Evolutionary conservation across 106 monocot genomes (phyloP).

Genomic region (Acanthochlamys bracteata): DNA sequence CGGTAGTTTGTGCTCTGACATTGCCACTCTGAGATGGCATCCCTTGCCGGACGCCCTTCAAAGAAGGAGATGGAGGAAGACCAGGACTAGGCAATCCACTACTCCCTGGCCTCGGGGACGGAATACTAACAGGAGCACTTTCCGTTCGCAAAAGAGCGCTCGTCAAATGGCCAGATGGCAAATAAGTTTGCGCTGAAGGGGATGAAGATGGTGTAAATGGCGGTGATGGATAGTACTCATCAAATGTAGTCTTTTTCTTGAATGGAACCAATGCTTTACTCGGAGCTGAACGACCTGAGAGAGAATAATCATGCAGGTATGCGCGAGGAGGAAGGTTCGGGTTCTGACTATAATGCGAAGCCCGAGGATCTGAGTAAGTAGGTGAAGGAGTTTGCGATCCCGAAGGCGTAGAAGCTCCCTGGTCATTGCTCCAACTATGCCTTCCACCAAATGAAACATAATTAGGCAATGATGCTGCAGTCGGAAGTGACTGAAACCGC

Average conservation of each 20-base stretch:
- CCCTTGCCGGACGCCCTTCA: slow-evolving; percentile 14
- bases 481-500: slow-evolving; percentile 51
- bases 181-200: slow-evolving; percentile 38
- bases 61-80: slow-evolving; percentile 26
- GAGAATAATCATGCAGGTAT: slow-evolving; percentile 16
- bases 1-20: slow-evolving; percentile 16
- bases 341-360: slow-evolving; percentile 1
- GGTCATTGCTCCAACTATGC: slow-evolving; percentile 68
- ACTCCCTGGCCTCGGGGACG: slow-evolving; percentile 1
- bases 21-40: slow-evolving; percentile 10
- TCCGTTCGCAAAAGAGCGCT: slow-evolving; percentile 37
- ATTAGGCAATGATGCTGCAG: slow-evolving; percentile 17
- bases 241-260: slow-evolving; percentile 25
- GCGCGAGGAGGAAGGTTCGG: slow-evolving; percentile 6
- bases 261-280: slow-evolving; percentile 6
- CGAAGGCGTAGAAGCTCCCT: slow-evolving; percentile 23
- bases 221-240: slow-evolving; percentile 43
- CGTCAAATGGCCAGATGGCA: slow-evolving; percentile 3
- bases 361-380: slow-evolving; percentile 17
- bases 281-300: slow-evolving; percentile 6
- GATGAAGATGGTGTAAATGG: slow-evolving; percentile 40
- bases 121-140: slow-evolving; percentile 54
- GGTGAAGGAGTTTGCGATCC: slow-evolving; percentile 35
- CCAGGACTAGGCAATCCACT: slow-evolving; percentile 12
- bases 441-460: slow-evolving; percentile 31